Percentiles rank a stretch among this genome's conserved stretches.
phyloP scores from a whole-genome alignment of 768 basidiomycete genomes.

The Auricularia heimuer region DNA sequence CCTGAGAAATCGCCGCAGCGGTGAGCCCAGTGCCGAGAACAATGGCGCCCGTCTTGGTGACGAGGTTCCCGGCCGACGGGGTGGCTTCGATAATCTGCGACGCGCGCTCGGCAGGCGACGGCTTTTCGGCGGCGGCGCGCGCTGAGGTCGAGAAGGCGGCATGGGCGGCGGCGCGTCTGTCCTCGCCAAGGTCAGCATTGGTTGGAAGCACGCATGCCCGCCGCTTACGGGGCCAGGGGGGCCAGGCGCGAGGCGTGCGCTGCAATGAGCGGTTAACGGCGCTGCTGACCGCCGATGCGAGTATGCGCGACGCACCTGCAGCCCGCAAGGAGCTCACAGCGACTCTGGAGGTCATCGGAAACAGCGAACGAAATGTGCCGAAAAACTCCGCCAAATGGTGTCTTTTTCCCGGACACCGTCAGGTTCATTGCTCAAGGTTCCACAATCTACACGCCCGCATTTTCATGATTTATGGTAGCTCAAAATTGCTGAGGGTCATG shows the following conservation, averaged over 20 bases:
- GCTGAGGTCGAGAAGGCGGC: conserved; percentile 38
- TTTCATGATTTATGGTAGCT: too few species aligned
- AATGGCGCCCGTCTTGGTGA: conserved; percentile 92
- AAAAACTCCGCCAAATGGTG: background rate
- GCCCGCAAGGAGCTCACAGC: conserved; percentile 17
- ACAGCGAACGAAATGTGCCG: background rate
- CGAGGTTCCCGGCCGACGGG: conserved; percentile 73
- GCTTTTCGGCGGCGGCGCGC: conserved; percentile 34
- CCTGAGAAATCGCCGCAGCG: conserved; percentile 91
- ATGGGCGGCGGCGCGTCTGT: conserved; percentile 39
- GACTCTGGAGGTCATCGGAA: conserved; percentile 19
- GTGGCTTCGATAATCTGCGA: conserved; percentile 82
- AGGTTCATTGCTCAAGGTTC: too few species aligned
- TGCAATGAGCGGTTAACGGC: background rate
- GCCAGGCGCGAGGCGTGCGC: conserved; percentile 14
- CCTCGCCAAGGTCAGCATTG: conserved; percentile 10
- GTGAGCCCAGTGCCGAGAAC: conserved; percentile 81
- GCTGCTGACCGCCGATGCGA: too few species aligned
- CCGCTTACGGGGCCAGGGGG: conserved; percentile 33
- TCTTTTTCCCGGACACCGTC: too few species aligned
- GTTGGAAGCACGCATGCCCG: conserved; percentile 36
- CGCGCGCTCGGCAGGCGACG: conserved; percentile 77
- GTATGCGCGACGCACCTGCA: conserved; percentile 8
- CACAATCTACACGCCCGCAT: too few species aligned
- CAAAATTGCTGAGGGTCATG: too few species aligned